These are phyloP conservation scores for Canavalia gladiata DNA, from an alignment of 306 rosid genomes.

Conservation along the genomic window DNA sequence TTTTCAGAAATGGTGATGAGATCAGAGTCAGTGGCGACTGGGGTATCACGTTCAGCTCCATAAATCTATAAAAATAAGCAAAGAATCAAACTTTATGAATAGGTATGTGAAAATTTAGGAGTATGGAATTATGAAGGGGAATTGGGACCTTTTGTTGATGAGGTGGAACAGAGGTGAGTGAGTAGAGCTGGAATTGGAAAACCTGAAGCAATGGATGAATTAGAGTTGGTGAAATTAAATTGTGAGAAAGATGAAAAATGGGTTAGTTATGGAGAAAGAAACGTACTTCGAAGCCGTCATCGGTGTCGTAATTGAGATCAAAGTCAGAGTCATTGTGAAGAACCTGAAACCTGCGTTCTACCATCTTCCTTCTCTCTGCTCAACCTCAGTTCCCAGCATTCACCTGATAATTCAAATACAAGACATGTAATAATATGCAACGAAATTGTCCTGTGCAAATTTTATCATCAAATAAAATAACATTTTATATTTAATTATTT, in stretches of 20 bases:
- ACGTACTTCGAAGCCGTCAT: constrained; percentile 75
- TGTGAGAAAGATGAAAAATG: neutral
- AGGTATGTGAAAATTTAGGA: neutral
- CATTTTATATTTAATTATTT: no score
- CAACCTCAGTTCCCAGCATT: neutral
- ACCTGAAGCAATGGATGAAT: constrained; percentile 51
- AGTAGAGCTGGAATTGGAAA: constrained; percentile 77
- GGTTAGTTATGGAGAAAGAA: neutral
- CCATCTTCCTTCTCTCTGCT: constrained; percentile 52
- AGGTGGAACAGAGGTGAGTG: constrained; percentile 77
- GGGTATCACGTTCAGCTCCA: constrained; percentile 54
- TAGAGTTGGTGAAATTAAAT: neutral
- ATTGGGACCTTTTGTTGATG: constrained; percentile 71
- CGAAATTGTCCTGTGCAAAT: no score
- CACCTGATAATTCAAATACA: no score
- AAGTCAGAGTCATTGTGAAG: constrained; percentile 61
- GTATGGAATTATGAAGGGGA: neutral
- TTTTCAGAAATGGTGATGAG: constrained; percentile 64
- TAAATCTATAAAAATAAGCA: constrained; percentile 54
- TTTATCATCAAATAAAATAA: no score
- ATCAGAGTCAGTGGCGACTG: constrained; percentile 65
- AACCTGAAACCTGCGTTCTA: constrained; percentile 67
- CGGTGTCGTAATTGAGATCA: constrained; percentile 72
- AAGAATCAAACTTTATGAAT: neutral
- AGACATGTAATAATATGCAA: no score